Evolutionary conservation across 2,329 filamentous ascomycete genomes (phyloP), one percentile per base, ranked within the genome.

Genomic region (Fusarium keratoplasticum): DNA sequence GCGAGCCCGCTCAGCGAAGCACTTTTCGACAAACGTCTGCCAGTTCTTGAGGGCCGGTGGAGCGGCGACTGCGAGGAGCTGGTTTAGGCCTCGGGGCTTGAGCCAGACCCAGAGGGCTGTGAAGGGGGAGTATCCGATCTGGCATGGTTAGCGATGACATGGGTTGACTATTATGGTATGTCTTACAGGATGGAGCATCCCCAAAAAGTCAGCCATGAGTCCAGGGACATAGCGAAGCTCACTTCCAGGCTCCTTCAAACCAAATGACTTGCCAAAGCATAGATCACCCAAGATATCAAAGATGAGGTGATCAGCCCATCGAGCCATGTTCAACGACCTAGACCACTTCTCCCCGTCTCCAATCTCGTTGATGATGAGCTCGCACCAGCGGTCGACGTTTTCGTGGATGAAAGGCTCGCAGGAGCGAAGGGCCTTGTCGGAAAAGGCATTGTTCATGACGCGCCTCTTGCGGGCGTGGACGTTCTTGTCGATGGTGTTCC

Each of bases 111-210:
- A 77, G 18, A 76, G 22, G 5, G 67, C 27, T 8, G 73, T 64
- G 22, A 78, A 69, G 0, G 77, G 77, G 11, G 76, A 77, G 29
- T 66, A 70, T 3, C 69, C 73, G 31, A 78, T 73, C 76, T 78
- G 5, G 0, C 5, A 20, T n/a, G 2, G 29, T 16, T 25, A 20
- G 16, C 7, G 4, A 38, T 5, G 16, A 3, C 9, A 2, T 38
- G 4, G 11, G 20, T 6, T 4, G 42, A 27, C 10, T 8, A 4
- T 27, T 16, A n/a, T 2, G 2, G 13, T 0, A 4, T 2, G 1
- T 20, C 61, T 66, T 66, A 75, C 75, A 11, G 70, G 65, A 18
- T 76, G 72, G 14, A 70, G 42, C 4, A 65, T 50, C 4, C 33
- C 35, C 47, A 77, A 38, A 40, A 74, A 75, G 6, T 38, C 54